These are phyloP conservation scores for Chaetomiaceae sp. DNA, from an alignment of 2,329 filamentous ascomycete genomes.

Conservation along the genomic window DNA sequence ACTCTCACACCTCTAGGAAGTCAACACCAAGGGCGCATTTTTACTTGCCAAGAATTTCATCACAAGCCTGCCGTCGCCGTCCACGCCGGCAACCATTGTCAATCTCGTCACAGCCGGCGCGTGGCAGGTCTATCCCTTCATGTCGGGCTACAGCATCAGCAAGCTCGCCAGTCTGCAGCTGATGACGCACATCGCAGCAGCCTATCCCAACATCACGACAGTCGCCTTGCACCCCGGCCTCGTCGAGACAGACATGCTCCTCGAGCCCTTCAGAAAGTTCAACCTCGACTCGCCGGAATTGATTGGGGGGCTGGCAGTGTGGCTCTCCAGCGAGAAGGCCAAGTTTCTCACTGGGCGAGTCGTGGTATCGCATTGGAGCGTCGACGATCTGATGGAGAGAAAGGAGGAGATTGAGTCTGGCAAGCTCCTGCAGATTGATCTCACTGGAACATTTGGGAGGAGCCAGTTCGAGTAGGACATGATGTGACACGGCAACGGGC, in stretches of 20 bases:
- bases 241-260: conserved; percentile 5
- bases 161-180: conserved; percentile 5
- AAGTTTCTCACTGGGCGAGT: neutral
- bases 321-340: conserved; percentile 6
- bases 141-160: conserved; percentile 4
- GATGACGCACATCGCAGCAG: neutral
- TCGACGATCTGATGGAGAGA: conserved; percentile 5
- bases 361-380: conserved; percentile 1
- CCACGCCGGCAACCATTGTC: conserved; percentile 1
- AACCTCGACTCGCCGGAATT: neutral
- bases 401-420: conserved; percentile 1
- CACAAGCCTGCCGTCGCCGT: neutral
- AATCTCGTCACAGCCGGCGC: conserved; percentile 1
- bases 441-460: neutral
- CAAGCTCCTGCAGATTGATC: neutral
- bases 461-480: conserved; percentile 1
- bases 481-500: no score
- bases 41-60: neutral
- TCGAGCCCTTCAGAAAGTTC: neutral
- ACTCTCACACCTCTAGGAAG: conserved; percentile 1
- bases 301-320: neutral
- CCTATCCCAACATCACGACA: neutral
- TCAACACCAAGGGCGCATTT: conserved; percentile 8
- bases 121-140: neutral
- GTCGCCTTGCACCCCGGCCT: conserved; percentile 4